A percentile compares a stretch with the other conserved stretches of the same genome.
Conservation (phyloP, 176 grass and related monocot species). For the Bromus sterilis region DNA sequence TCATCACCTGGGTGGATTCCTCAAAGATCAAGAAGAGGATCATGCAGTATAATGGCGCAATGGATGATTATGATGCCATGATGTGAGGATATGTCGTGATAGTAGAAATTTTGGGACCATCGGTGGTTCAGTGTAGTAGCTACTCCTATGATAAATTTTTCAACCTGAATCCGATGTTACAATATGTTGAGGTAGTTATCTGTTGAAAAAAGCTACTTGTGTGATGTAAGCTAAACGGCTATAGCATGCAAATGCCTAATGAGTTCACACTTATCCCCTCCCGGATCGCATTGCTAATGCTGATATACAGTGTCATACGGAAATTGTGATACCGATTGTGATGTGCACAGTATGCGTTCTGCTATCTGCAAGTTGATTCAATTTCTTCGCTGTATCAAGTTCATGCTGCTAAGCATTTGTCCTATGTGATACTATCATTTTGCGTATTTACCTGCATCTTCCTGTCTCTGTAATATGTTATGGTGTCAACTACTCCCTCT, state of each 20-base stretch:
- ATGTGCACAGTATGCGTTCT: not conserved
- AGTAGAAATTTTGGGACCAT: not conserved
- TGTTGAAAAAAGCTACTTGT: conserved; percentile 1
- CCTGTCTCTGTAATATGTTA: not conserved
- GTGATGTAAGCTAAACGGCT: not conserved
- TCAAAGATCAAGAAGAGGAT: conserved; percentile 78
- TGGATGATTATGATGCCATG: conserved; percentile 77
- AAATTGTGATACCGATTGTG: not conserved
- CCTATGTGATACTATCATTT: not conserved
- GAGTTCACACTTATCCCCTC: not conserved
- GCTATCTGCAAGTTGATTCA: not conserved
- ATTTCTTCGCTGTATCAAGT: not conserved
- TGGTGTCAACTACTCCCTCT: too few relatives aligned
- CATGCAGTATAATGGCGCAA: conserved; percentile 51
- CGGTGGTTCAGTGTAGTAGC: not conserved
- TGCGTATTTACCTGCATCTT: not conserved
- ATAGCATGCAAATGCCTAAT: not conserved
- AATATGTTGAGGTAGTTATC: not conserved
- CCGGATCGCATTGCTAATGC: not conserved
- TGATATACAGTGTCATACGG: not conserved
- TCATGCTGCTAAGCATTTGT: not conserved
- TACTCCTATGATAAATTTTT: not conserved
- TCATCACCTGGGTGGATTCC: conserved; percentile 85
- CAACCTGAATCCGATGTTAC: not conserved
- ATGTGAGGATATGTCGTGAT: conserved; percentile 6